Evolutionary conservation across 1,284 basidiomycete genomes (phyloP).

Genomic region (Xanthoconium separans): DNA sequence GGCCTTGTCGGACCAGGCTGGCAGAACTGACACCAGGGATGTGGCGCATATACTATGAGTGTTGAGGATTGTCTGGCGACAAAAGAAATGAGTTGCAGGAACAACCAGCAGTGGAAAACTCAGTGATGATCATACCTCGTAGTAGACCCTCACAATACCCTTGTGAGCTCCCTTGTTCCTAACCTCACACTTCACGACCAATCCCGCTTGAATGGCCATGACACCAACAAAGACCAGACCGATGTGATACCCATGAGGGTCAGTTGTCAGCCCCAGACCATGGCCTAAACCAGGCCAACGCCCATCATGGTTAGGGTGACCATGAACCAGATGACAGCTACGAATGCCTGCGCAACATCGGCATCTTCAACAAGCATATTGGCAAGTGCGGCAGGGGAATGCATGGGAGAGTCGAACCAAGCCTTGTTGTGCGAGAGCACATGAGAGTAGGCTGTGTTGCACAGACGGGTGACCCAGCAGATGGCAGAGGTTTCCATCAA

Average conservation of each 20-base stretch:
- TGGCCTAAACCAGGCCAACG: slow-evolving; percentile 87
- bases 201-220: slow-evolving; percentile 70
- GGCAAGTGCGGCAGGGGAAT: slow-evolving; percentile 67
- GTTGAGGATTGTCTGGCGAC: slow-evolving; percentile 71
- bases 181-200: slow-evolving; percentile 72
- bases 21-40: slow-evolving; percentile 82
- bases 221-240: slow-evolving; percentile 80
- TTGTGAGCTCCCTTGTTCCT: slow-evolving; percentile 84
- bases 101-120: neutral
- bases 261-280: slow-evolving; percentile 88
- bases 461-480: slow-evolving; percentile 73
- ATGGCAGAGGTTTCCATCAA: slow-evolving; percentile 75
- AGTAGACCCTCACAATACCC: slow-evolving; percentile 82
- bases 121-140: slow-evolving; percentile 57
- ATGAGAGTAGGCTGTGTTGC: slow-evolving; percentile 55
- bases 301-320: slow-evolving; percentile 82
- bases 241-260: slow-evolving; percentile 89
- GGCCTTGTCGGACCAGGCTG: slow-evolving; percentile 64
- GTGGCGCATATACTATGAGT: slow-evolving; percentile 87
- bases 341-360: slow-evolving; percentile 82
- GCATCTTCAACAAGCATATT: slow-evolving; percentile 87
- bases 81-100: slow-evolving; percentile 8
- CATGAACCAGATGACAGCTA: slow-evolving; percentile 73
- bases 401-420: slow-evolving; percentile 82
- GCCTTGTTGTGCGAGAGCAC: slow-evolving; percentile 83